phyloP scores from a whole-genome alignment of 441 rosid species.

The Arabidopsis hybrid region DNA sequence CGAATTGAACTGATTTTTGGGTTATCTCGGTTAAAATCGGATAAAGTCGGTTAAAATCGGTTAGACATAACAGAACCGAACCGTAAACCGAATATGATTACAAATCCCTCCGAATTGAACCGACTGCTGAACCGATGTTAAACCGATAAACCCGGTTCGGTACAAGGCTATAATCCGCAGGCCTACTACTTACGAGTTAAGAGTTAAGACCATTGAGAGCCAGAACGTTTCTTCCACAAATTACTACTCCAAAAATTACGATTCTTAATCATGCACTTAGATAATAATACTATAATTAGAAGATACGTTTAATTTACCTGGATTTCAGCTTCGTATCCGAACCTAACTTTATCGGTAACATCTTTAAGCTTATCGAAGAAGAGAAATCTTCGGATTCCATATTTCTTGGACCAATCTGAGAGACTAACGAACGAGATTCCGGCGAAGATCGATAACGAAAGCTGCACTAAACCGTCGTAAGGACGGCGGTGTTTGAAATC shows the following conservation, averaged over 20 bases:
- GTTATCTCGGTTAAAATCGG: no score
- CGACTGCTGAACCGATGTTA: no score
- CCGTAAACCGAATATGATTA: no score
- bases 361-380: constrained; percentile 72
- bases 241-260: neutral
- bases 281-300: neutral
- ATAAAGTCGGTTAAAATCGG: no score
- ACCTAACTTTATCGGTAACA: constrained; percentile 57
- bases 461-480: constrained; percentile 69
- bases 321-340: constrained; percentile 64
- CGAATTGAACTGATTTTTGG: no score
- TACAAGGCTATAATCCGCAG: no score
- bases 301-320: constrained; percentile 46
- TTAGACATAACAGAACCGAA: no score
- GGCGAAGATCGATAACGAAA: constrained; percentile 80
- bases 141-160: no score
- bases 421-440: constrained; percentile 66
- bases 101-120: no score
- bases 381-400: constrained; percentile 65
- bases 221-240: no score
- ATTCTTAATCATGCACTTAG: neutral
- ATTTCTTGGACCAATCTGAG: constrained; percentile 66
- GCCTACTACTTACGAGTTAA: no score
- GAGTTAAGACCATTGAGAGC: no score
- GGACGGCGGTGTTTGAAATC: constrained; percentile 70